Evolutionary conservation across 768 basidiomycete genomes (phyloP).

Genomic region (Gyrodon lividus): DNA sequence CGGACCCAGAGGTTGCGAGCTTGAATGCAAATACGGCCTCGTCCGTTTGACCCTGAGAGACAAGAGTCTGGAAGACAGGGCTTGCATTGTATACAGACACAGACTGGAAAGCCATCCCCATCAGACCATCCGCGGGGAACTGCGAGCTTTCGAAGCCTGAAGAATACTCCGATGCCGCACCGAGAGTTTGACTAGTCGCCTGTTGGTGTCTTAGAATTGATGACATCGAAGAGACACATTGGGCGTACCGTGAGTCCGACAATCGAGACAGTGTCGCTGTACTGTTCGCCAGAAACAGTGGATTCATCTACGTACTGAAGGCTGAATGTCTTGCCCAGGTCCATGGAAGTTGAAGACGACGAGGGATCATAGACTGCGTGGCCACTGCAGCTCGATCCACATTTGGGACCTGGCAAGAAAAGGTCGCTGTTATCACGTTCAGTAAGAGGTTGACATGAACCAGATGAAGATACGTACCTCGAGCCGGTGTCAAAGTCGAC

Average conservation of each 20-base stretch:
- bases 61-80: slow-evolving; percentile 42
- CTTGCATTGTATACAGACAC: slow-evolving; percentile 34
- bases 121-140: slow-evolving; percentile 19
- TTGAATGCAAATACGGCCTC: slow-evolving; percentile 47
- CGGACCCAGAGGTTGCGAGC: slow-evolving; percentile 37
- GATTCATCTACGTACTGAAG: neutral
- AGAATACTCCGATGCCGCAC: slow-evolving; percentile 4
- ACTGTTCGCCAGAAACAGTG: slow-evolving; percentile 1
- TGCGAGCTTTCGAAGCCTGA: neutral
- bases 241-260: slow-evolving; percentile 8
- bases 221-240: neutral
- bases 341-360: slow-evolving; percentile 6
- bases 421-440: slow-evolving; percentile 22
- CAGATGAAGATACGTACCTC: neutral
- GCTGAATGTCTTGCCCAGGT: neutral
- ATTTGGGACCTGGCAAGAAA: slow-evolving; percentile 22
- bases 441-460: neutral
- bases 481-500: slow-evolving; percentile 29
- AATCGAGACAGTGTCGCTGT: slow-evolving; percentile 6
- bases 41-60: slow-evolving; percentile 34
- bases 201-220: neutral
- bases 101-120: slow-evolving; percentile 41
- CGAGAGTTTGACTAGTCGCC: slow-evolving; percentile 11
- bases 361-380: slow-evolving; percentile 33
- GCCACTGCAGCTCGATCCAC: slow-evolving; percentile 22